Base-by-base conservation (phyloP, 345 rosid genomes). In the Linum trigynum region DNA sequence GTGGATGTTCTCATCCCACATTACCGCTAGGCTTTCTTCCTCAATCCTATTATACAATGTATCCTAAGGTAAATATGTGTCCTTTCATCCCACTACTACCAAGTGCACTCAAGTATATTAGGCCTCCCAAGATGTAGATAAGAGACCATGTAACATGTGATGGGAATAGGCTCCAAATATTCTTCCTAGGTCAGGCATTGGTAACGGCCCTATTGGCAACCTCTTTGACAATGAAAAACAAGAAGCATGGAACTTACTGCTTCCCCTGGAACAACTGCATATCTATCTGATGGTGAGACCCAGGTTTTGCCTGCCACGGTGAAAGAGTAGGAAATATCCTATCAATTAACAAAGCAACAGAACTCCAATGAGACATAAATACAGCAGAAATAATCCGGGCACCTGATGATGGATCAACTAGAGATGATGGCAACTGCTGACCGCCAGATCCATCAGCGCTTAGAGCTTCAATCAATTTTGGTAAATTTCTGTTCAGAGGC, bases 261-360 rank as follows among this genome's bases (percentile, higher is more conserved):
- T 83, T 94, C 96, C 64, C 80, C 83, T 35, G 97, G 97, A 78
- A 88, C 99, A 72, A 90, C 83, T 0, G 97, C 96, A 79, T 94
- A 94, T 88, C 96, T 81, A 79, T 85, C 97, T 1, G 91, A 69
- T 40, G 84, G 96, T 11, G 96, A 83, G 56, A 94, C 83, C 97
- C 96, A 90, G 74, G 74, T 75, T 82, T 87, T 90, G 59, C 97
- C 96, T 90, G 85, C 68, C 42, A 63, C 77, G 15, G 16, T 48
- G 32, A 62, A 50, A 61, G 32, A 23, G 3, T 5, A 42, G 6
- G 38, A 56, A 45, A 55, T 38, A 65, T 45, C 42, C 61, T 5
- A 40, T 37, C 59, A 65, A 57, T 37, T 12, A 65, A 38, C 12
- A 55, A 41, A 50, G 39, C 56, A 69, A 62, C 7, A 38, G 39